Evolutionary conservation across 257 asterid genomes (phyloP), one percentile per base, ranked within the genome.

Genomic region (Fraxinus pennsylvanica): DNA sequence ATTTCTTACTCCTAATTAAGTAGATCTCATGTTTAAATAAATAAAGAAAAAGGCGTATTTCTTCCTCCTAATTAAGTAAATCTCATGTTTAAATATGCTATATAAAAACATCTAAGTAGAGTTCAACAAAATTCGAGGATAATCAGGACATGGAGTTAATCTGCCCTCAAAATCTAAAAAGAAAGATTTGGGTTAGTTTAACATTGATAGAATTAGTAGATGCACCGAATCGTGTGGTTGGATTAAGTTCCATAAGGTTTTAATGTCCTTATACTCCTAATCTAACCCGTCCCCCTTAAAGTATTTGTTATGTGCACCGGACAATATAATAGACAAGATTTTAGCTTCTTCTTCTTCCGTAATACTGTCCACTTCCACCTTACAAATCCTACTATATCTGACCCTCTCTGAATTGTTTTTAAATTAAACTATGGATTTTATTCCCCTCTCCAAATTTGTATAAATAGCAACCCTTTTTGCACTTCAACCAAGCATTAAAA

Each of bases 181-280:
- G 17, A 32, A 63, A n/a, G 21, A 54, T 80, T 27, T 75, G 68
- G 33, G 68, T 67, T 30, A 41, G 74, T 66, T 76, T 72, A 67
- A n/a, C 74, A 19, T 19, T 43, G 32, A 75, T 27, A 67, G 65
- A 33, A 73, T 76, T 27, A 86, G 76, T 85, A 73, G 88, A 79
- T 88, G 69, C 81, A 88, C 90, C 89, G 78, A 85, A 76, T 80
- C 89, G 71, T 75, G 63, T 86, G 76, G 88, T 80, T 81, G 90
- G 87, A 88, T 85, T 76, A 68, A 47, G 57, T 82, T 77, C 41
- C 57, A 69, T 57, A 17, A 73, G 25, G 54, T 39, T 71, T 71
- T 78, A n/a, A 67, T 52, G 43, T 66, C 30, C 6, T 32, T 35
- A 0, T 45, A 67, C 70, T 35, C 3, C 67, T 30, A 14, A 68